These are phyloP conservation scores for Pseudogymnoascus sp. DNA, from an alignment of 2,329 filamentous ascomycete genomes.

Conservation along the genomic window DNA sequence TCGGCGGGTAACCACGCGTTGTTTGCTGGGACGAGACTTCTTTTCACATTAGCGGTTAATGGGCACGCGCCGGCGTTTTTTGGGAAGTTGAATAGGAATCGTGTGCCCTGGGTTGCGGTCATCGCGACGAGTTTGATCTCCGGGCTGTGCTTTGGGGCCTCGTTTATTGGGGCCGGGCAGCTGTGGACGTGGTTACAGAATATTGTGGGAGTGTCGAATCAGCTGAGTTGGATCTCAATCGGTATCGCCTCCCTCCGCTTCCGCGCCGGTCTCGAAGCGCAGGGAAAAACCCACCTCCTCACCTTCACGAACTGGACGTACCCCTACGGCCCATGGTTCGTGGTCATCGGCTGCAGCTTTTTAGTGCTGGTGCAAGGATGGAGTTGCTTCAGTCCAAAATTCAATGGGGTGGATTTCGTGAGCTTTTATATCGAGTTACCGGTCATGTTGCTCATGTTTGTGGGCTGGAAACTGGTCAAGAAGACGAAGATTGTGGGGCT, in stretches of 20 bases:
- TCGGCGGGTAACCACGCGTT: slow-evolving; percentile 51
- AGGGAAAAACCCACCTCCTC: slow-evolving; percentile 52
- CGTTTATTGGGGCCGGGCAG: slow-evolving; percentile 56
- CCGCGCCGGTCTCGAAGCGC: slow-evolving; percentile 45
- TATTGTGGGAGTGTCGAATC: slow-evolving; percentile 59
- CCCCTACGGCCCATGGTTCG: slow-evolving; percentile 49
- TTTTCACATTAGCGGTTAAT: slow-evolving; percentile 48
- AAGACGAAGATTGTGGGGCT: slow-evolving; percentile 37
- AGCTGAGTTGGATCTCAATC: slow-evolving; percentile 57
- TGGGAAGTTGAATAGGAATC: slow-evolving; percentile 38
- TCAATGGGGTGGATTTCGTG: slow-evolving; percentile 51
- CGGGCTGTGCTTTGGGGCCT: slow-evolving; percentile 54
- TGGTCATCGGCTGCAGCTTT: slow-evolving; percentile 47
- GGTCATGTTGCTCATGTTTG: slow-evolving; percentile 46
- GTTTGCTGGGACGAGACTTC: slow-evolving; percentile 45
- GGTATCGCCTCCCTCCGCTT: slow-evolving; percentile 58
- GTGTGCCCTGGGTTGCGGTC: slow-evolving; percentile 45
- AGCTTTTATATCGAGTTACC: slow-evolving; percentile 56
- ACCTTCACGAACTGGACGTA: slow-evolving; percentile 62
- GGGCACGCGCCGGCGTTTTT: slow-evolving; percentile 49
- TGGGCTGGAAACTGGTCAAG: slow-evolving; percentile 45
- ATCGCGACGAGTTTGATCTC: slow-evolving; percentile 44
- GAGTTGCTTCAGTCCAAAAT: slow-evolving; percentile 51
- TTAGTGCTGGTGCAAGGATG: slow-evolving; percentile 57
- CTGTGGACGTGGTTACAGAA: slow-evolving; percentile 61